A percentile compares a stretch with the other conserved stretches of the same genome.
Evolutionary conservation across 495 filamentous ascomycete species (phyloP).

Genomic region (Recurvomyces mirabilis): DNA sequence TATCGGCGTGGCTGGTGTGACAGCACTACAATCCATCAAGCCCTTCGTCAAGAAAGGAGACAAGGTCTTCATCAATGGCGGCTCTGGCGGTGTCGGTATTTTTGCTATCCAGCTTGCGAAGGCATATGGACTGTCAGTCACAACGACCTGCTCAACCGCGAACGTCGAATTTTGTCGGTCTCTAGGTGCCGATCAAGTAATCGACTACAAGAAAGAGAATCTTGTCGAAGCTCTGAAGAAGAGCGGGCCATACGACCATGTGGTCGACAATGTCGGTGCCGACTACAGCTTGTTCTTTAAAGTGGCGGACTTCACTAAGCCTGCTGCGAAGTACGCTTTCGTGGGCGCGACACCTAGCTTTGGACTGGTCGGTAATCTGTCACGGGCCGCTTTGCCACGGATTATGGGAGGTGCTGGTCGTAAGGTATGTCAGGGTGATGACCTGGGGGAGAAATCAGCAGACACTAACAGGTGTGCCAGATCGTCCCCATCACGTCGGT

Average conservation of each 20-base stretch:
- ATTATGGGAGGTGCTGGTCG: constrained; percentile 25
- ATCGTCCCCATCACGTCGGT: constrained; percentile 33
- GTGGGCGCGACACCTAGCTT: constrained; percentile 17
- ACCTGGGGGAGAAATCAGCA: too few species aligned
- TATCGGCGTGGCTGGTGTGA: constrained; percentile 45
- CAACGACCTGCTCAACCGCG: constrained; percentile 44
- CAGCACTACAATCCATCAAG: constrained; percentile 48
- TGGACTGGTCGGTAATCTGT: constrained; percentile 4
- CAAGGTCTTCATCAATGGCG: constrained; percentile 58
- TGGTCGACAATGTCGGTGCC: constrained; percentile 21
- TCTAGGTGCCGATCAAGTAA: constrained; percentile 23
- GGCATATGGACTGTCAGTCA: constrained; percentile 49
- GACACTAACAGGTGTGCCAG: constrained; percentile 7
- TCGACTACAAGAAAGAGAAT: constrained; percentile 20
- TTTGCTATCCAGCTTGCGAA: constrained; percentile 60
- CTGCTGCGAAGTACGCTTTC: constrained; percentile 15
- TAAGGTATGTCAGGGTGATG: too few species aligned
- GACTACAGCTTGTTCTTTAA: constrained; percentile 20
- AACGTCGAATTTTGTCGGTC: constrained; percentile 41
- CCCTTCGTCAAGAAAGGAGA: constrained; percentile 43
- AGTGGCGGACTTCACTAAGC: constrained; percentile 16
- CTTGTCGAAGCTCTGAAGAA: constrained; percentile 28
- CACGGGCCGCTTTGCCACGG: constrained; percentile 19
- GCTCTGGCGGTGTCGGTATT: constrained; percentile 50
- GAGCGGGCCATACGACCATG: constrained; percentile 11